Evolutionary conservation across 2,329 filamentous ascomycete species (phyloP), one percentile per base, ranked within the genome.

Genomic region (Fusarium sp.): DNA sequence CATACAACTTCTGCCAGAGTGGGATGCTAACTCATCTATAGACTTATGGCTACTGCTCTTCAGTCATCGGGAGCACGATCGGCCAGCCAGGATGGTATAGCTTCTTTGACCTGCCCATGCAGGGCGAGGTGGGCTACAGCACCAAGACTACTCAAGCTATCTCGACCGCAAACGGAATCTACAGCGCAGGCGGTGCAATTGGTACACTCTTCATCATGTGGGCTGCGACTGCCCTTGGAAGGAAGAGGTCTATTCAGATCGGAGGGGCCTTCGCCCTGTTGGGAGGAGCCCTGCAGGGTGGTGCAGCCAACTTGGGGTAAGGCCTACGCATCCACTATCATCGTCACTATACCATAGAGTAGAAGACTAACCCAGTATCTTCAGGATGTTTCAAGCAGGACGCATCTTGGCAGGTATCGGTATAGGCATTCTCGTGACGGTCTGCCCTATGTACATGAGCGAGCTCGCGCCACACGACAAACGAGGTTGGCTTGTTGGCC

Each of bases 1-100:
- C 24, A 8, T 18, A 18, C 22, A 48, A 24, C 24, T 22, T 48
- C 43, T 48, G 20, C 50, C 2, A 10, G 22, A 48, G 43, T 48
- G 13, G 22, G 22, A 31, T 59, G 2, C 65, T 72, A n/a, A 5
- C 11, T 1, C 8, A 24, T 13, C 31, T 45, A 4, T 63, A 86
- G 85, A 88, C 86, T 3, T 88, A 88, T 71, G 86, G 87, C 20
- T 88, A 88, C 71, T 85, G 83, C 65, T 82, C 86, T 10, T 87
- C 86, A 3, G 84, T 88, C 41, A 88, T 88, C 43, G 82, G 83
- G 37, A 86, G 85, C 68, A 88, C 86, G 14, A 88, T 88, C 64
- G 87, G 87, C 10, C 86, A 88, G 65, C 86, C 87, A 6, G 86
- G 86, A 69, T 88, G 86, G 85, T 88, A 87, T 72, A 68, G 77